phyloP scores from a whole-genome alignment of 306 rosid genomes.

The Acacia confusa region DNA sequence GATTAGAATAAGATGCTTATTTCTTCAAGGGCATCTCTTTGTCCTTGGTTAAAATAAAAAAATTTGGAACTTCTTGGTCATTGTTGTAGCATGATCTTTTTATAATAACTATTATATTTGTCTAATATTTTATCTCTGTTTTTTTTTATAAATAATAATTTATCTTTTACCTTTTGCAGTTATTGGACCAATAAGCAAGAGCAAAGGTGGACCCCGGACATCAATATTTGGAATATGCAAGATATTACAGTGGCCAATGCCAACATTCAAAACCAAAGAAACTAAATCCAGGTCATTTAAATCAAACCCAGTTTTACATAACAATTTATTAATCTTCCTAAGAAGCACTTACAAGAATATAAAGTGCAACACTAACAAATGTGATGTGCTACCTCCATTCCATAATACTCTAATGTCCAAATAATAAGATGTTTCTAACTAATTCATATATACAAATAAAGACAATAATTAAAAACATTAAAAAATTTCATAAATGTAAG shows the following conservation, averaged over 20 bases:
- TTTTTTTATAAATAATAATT: too few species aligned
- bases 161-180: conserved; percentile 22
- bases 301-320: not conserved
- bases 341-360: not conserved
- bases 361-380: not conserved
- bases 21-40: not conserved
- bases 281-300: conserved; percentile 49
- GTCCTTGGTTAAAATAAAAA: not conserved
- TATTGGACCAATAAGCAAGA: conserved; percentile 49
- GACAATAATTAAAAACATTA: too few species aligned
- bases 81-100: not conserved
- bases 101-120: not conserved
- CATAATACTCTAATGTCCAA: not conserved
- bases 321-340: not conserved
- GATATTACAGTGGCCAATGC: conserved; percentile 67
- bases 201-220: conserved; percentile 71
- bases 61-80: not conserved
- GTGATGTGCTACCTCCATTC: not conserved
- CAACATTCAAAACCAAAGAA: conserved; percentile 44
- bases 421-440: too few species aligned
- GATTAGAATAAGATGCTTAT: not conserved
- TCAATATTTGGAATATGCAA: conserved; percentile 54
- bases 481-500: too few species aligned
- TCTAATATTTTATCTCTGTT: too few species aligned
- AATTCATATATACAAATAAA: too few species aligned